Evolutionary conservation across 2,329 filamentous ascomycete species (phyloP), one percentile per base, ranked within the genome.

Genomic region (Botrytis hyacinthi): DNA sequence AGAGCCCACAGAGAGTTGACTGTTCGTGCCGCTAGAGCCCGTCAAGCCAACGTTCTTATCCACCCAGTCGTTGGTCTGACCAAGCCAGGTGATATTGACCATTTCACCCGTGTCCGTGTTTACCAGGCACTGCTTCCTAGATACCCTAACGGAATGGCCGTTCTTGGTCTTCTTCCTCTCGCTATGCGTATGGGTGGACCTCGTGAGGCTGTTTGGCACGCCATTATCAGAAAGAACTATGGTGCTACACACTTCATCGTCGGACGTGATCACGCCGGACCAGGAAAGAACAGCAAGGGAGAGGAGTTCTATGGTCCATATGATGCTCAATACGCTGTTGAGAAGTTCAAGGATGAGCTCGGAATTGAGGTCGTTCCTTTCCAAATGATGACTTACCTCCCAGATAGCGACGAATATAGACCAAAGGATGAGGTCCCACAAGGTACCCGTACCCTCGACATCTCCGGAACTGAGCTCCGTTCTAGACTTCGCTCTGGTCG

Each of bases 161-260:
- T 97, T 57, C 90, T 99, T 77, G 95, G 94, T 84, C 93, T 99
- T 60, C 89, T 99, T 72, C 95, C 95, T 74, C 89, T 99, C 77
- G 96, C 96, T 80, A 99, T 99, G 96, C 93, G 96, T 82, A 99
- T 99, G 96, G 96, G 94, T 82, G 96, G 96, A 80, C 96, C 96
- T 76, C 93, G 96, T 78, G 96, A 99, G 87, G 96, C 96, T 79
- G 94, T 99, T 86, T 99, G 96, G 96, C 96, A 99, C 87, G 96
- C 96, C 81, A 97, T 99, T 81, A 99, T 99, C 88, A 94, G 96
- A 83, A 99, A 98, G 91, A 99, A 99, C 86, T 95, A 98, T 86
- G 96, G 96, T 80, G 94, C 95, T 66, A 98, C 96, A 26, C 96
- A 99, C 88, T 99, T 99, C 88, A 99, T 99, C 80, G 95, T 99